phyloP scores from a whole-genome alignment of 1,139 yeast species.

The Geotrichum aggregatum region DNA sequence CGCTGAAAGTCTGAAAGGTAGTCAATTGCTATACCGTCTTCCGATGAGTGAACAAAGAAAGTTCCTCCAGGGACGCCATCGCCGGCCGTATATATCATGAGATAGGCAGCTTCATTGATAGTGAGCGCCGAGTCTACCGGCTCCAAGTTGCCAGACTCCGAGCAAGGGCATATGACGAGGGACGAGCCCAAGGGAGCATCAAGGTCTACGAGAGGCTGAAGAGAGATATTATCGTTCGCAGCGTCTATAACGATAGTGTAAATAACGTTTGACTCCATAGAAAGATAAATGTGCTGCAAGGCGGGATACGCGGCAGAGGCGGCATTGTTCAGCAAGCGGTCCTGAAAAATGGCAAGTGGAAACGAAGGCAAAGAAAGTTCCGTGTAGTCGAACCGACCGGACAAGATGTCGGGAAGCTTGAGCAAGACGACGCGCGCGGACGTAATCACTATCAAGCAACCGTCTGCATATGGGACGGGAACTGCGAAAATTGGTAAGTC shows the following conservation, averaged over 20 bases:
- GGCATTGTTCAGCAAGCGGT: conserved; percentile 4
- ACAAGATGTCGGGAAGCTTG: conserved; percentile 6
- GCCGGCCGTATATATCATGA: conserved; percentile 17
- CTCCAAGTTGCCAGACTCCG: background rate
- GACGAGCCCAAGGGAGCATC: conserved; percentile 13
- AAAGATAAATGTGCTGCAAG: conserved; percentile 9
- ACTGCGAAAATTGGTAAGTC: conserved; percentile 4
- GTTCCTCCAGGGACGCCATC: conserved; percentile 16
- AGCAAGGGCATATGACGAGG: background rate
- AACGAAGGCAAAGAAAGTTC: conserved; percentile 6
- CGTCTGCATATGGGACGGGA: conserved; percentile 9
- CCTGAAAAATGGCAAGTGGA: conserved; percentile 10
- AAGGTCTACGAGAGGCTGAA: conserved; percentile 10
- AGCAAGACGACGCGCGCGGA: conserved; percentile 1
- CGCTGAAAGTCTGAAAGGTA: conserved; percentile 10
- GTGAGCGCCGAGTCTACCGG: background rate
- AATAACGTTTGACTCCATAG: conserved; percentile 12
- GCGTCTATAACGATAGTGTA: conserved; percentile 6
- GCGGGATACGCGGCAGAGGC: background rate
- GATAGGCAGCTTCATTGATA: conserved; percentile 10
- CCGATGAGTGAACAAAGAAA: conserved; percentile 10
- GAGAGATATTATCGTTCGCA: background rate
- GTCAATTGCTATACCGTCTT: conserved; percentile 9
- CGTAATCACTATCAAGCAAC: conserved; percentile 8
- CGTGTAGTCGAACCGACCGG: conserved; percentile 7